phyloP scores from a whole-genome alignment of 495 filamentous ascomycete genomes.

The Penicillium maclennaniae region DNA sequence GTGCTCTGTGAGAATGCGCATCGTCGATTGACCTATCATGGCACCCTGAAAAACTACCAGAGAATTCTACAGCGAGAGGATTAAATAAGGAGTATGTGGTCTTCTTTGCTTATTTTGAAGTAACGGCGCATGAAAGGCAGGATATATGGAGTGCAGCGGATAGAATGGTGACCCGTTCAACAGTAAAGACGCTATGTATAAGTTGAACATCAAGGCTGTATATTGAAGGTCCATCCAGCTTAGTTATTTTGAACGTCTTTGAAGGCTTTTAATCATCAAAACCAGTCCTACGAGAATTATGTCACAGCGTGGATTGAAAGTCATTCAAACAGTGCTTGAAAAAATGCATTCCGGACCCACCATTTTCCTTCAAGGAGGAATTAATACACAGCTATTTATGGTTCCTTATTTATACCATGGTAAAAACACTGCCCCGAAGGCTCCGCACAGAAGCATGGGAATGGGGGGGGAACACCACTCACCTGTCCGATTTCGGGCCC shows the following conservation, averaged over 20 bases:
- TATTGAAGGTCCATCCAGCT: too few species aligned
- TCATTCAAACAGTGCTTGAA: too few species aligned
- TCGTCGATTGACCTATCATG: conserved; percentile 46
- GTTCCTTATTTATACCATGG: conserved; percentile 52
- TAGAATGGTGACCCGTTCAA: conserved; percentile 42
- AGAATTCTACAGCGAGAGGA: conserved; percentile 28
- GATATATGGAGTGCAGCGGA: conserved; percentile 45
- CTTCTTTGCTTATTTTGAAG: conserved; percentile 54
- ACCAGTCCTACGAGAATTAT: too few species aligned
- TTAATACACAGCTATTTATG: conserved; percentile 37
- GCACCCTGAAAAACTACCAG: conserved; percentile 35
- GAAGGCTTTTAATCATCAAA: too few species aligned
- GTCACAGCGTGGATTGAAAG: too few species aligned
- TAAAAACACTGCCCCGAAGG: conserved; percentile 41
- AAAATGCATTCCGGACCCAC: too few species aligned
- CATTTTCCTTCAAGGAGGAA: conserved; percentile 41
- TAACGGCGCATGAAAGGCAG: conserved; percentile 30
- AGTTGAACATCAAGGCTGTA: too few species aligned
- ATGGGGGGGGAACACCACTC: conserved; percentile 37
- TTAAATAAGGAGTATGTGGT: conserved; percentile 49
- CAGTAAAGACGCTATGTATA: conserved; percentile 21
- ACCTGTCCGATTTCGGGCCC: conserved; percentile 45
- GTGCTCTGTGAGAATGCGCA: conserved; percentile 27
- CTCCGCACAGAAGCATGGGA: conserved; percentile 13
- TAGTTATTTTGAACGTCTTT: too few species aligned